Base-by-base conservation (phyloP, 2,329 filamentous ascomycete genomes). In the Mycogone perniciosa region DNA sequence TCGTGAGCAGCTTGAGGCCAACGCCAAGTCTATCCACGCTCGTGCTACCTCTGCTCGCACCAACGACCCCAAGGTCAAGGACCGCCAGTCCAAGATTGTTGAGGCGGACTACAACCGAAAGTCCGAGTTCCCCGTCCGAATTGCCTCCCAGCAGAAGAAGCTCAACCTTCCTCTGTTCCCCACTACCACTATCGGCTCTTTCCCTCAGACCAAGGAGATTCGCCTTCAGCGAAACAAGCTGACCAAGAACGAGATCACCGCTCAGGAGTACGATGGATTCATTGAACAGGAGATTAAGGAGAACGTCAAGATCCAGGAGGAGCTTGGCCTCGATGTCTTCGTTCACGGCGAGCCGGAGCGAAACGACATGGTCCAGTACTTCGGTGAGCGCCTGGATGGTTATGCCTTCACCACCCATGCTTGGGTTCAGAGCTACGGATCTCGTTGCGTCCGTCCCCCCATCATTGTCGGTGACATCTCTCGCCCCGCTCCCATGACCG, bases 361-460 rank as follows among this genome's bases (percentile, higher is more conserved):
- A 73, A 99, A 99, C 79, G 93, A 99, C 85, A 99, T 99, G 93
- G 93, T 99, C 48, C 93, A 99, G 77, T 99, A 96, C 85, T 99
- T 99, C 65, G 93, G 93, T 75, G 93, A 99, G 84, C 88, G 89
- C 67, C 82, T 99, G 57, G 84, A 95, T 66, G 93, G 93, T 67
- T 99, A 97, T 73, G 87, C 90, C 70, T 99, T 99, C 84, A 99
- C 93, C 71, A 97, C 92, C 71, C 88, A 96, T 77, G 93, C 89
- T 63, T 99, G 93, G 93, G 93, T 99, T 52, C 90, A 99, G 82
- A 89, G 84, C 65, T 99, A 99, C 75, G 93, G 93, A 66, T 99
- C 93, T 62, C 93, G 93, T 67, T 99, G 93, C 74, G 93, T 99
- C 64, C 89, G 93, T 70, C 93, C 93, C 64, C 93, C 93, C 57